Evolutionary conservation across 495 filamentous ascomycete species (phyloP).

Genomic region (Alectoria sarmentosa): DNA sequence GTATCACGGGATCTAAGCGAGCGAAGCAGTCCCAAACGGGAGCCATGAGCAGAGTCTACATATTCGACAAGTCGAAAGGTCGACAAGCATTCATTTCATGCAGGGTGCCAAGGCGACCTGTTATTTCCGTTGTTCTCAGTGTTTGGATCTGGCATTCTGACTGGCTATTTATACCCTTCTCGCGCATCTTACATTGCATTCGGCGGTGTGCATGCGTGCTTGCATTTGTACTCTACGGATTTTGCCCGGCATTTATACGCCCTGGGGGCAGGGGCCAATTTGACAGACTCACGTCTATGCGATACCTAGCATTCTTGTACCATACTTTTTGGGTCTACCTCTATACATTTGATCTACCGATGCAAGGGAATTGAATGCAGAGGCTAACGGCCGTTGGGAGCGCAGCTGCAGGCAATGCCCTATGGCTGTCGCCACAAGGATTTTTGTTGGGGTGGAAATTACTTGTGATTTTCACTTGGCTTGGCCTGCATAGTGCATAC

Average conservation of each 20-base stretch:
- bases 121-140: not conserved
- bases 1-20: constrained; percentile 23
- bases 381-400: not conserved
- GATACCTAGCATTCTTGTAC: constrained; percentile 7
- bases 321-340: not conserved
- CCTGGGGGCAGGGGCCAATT: constrained; percentile 2
- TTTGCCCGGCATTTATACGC: not conserved
- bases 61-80: constrained; percentile 2
- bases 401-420: not conserved
- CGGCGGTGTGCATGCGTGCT: constrained; percentile 8
- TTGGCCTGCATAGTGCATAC: constrained; percentile 3
- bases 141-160: constrained; percentile 14
- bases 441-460: too few species aligned
- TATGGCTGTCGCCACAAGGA: too few species aligned
- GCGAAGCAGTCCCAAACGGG: constrained; percentile 27
- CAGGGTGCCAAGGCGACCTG: not conserved
- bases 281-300: not conserved
- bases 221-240: not conserved
- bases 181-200: constrained; percentile 12
- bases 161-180: constrained; percentile 11
- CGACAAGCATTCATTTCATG: not conserved
- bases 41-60: constrained; percentile 10
- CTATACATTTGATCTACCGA: not conserved
- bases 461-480: not conserved
- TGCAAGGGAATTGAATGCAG: not conserved